These are phyloP conservation scores for Tulasnella sp. DNA, from an alignment of 768 basidiomycete species.

Conservation along the genomic window DNA sequence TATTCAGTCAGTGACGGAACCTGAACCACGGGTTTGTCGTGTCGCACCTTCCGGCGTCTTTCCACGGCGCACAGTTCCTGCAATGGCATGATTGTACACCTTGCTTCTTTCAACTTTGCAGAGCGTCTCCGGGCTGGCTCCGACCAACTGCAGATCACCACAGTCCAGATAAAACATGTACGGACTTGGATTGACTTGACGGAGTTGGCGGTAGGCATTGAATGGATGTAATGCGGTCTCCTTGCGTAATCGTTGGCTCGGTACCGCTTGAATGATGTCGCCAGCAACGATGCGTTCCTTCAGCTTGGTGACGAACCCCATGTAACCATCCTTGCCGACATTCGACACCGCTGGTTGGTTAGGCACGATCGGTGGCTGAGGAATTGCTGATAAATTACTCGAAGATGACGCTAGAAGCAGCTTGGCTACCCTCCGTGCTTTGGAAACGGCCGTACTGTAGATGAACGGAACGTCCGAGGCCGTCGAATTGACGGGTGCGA, in stretches of 20 bases:
- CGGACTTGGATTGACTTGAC: slow-evolving; percentile 92
- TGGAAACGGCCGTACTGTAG: slow-evolving; percentile 79
- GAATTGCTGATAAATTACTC: slow-evolving; percentile 27
- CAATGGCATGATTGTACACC: slow-evolving; percentile 96
- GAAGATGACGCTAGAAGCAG: slow-evolving; percentile 49
- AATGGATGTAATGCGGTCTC: slow-evolving; percentile 89
- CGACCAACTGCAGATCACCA: slow-evolving; percentile 88
- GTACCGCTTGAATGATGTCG: slow-evolving; percentile 98
- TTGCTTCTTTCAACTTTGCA: slow-evolving; percentile 89
- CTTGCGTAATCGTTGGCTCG: slow-evolving; percentile 79
- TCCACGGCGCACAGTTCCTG: slow-evolving; percentile 85
- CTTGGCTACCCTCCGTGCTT: slow-evolving; percentile 72
- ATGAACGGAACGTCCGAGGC: slow-evolving; percentile 35
- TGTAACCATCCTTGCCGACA: slow-evolving; percentile 87
- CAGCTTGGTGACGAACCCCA: slow-evolving; percentile 77
- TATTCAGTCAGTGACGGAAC: not conserved
- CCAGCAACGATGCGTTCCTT: slow-evolving; percentile 93
- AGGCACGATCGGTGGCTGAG: slow-evolving; percentile 48
- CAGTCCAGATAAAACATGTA: slow-evolving; percentile 99
- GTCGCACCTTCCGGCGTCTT: slow-evolving; percentile 64
- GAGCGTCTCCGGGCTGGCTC: slow-evolving; percentile 93
- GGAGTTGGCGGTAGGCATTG: slow-evolving; percentile 89
- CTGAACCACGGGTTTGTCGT: not conserved
- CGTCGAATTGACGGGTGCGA: slow-evolving; percentile 44
- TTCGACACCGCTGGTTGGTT: slow-evolving; percentile 61